Evolutionary conservation across 306 rosid genomes (phyloP), one percentile per base, ranked within the genome.

Genomic region (Ammopiptanthus mongolicus): DNA sequence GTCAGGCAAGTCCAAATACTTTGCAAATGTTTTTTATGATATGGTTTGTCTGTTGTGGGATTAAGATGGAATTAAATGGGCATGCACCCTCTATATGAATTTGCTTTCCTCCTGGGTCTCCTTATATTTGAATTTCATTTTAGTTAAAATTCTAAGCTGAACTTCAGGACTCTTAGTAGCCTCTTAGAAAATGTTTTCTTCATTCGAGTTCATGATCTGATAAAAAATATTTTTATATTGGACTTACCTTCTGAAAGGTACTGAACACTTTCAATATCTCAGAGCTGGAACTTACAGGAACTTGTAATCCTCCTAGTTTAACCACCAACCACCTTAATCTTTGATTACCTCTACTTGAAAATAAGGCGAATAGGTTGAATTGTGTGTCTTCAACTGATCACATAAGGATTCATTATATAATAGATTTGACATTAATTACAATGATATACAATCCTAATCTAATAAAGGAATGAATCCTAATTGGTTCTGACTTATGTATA

Each of bases 1-100:
- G 82, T 18, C 97, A 92, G 93, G 97, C 83, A 78, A 76, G 81
- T 28, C 37, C 31, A 51, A 48, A 29, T 50, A 7, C 70, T 69
- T 68, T 25, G 29, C 13, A 41, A 39, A 36, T 47, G 50, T 19
- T 42, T 22, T 47, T 6, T 46, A 65, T 65, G 47, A 51, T 65
- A n/a, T 48, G 8, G 3, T 1, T 48, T 48, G 3, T 48, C 55
- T 15, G 19, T 48, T n/a, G 55, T 48, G 3, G 55, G 8, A 48
- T 13, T 48, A 15, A 48, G 55, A 48, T 48, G 55, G 55, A 48
- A 48, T 17, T 48, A n/a, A 9, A 48, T 5, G 22, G 7, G 21
- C 19, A 15, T 48, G 55, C 55, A 48, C 55, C 55, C 18, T 48
- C 52, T 55, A n/a, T 36, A 50, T 51, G 61, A 66, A 73, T 66